Conservation (phyloP, 176 grass and related monocot genomes). For the Melocanna baccifera region DNA sequence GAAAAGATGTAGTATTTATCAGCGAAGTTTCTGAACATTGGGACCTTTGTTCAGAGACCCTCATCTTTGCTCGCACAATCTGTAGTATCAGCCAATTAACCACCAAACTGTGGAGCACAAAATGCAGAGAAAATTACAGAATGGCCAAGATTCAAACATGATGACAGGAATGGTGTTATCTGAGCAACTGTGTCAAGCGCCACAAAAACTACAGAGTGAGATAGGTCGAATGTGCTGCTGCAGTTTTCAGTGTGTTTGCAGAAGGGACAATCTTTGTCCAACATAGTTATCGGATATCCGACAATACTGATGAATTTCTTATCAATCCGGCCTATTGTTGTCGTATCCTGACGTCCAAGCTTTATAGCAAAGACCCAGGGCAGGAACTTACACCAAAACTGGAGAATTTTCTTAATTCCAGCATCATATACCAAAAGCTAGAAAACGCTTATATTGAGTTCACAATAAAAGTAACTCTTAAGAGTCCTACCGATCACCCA, state of each 20-base stretch:
- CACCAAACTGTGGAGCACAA: neutral
- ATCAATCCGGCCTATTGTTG: no score
- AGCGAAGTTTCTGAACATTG: no score
- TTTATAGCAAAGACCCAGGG: neutral
- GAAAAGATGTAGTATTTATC: no score
- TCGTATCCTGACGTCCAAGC: neutral
- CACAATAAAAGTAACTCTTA: neutral
- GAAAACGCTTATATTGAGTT: no score
- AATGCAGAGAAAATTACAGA: neutral
- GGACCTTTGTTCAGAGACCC: no score
- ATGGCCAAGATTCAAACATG: neutral
- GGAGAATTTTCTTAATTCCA: neutral
- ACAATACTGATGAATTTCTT: neutral
- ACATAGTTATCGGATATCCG: neutral
- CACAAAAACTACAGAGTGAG: neutral
- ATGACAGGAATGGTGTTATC: no score
- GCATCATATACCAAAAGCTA: neutral
- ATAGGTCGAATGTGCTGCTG: neutral
- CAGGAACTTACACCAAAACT: neutral
- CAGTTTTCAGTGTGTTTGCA: neutral
- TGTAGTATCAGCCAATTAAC: neutral
- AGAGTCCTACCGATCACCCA: neutral
- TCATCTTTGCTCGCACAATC: neutral
- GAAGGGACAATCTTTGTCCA: neutral
- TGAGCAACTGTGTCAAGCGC: no score